These are phyloP conservation scores for Nakazawaea populi DNA, from an alignment of 805 yeast genomes.

Conservation along the genomic window DNA sequence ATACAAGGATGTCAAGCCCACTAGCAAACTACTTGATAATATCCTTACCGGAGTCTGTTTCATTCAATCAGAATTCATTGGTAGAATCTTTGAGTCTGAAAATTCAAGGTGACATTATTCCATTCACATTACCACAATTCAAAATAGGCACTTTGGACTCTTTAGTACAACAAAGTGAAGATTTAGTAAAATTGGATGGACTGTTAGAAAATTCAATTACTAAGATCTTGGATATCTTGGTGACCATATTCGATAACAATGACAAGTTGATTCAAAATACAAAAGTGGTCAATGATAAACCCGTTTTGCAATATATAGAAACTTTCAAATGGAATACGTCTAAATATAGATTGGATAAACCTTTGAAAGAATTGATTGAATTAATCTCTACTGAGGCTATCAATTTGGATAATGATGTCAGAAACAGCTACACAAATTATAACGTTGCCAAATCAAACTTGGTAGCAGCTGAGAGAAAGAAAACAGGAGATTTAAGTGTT, in stretches of 20 bases:
- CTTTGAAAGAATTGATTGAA: slow-evolving; percentile 70
- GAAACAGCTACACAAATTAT: slow-evolving; percentile 67
- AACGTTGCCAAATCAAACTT: slow-evolving; percentile 79
- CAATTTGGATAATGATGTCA: slow-evolving; percentile 80
- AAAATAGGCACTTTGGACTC: slow-evolving; percentile 94
- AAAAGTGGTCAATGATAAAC: slow-evolving; percentile 34
- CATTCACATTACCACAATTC: slow-evolving; percentile 70
- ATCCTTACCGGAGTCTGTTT: slow-evolving; percentile 47
- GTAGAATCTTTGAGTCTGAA: slow-evolving; percentile 47
- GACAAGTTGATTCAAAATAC: slow-evolving; percentile 19
- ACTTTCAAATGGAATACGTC: slow-evolving; percentile 83
- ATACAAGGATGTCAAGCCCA: slow-evolving; percentile 20
- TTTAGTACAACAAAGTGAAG: slow-evolving; percentile 86
- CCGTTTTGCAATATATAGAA: slow-evolving; percentile 61
- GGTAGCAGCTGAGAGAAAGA: slow-evolving; percentile 85
- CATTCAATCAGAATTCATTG: slow-evolving; percentile 31
- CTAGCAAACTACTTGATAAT: slow-evolving; percentile 44
- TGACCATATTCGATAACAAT: slow-evolving; percentile 34
- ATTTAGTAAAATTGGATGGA: slow-evolving; percentile 73
- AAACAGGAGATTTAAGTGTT: slow-evolving; percentile 88
- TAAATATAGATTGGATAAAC: slow-evolving; percentile 79
- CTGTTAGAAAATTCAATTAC: slow-evolving; percentile 64
- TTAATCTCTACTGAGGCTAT: slow-evolving; percentile 70
- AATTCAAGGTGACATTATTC: slow-evolving; percentile 45
- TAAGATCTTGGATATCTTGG: slow-evolving; percentile 73